Evolutionary conservation across 139 green algal genomes (phyloP), one percentile per base, ranked within the genome.

Genomic region (Chlorella sp.): DNA sequence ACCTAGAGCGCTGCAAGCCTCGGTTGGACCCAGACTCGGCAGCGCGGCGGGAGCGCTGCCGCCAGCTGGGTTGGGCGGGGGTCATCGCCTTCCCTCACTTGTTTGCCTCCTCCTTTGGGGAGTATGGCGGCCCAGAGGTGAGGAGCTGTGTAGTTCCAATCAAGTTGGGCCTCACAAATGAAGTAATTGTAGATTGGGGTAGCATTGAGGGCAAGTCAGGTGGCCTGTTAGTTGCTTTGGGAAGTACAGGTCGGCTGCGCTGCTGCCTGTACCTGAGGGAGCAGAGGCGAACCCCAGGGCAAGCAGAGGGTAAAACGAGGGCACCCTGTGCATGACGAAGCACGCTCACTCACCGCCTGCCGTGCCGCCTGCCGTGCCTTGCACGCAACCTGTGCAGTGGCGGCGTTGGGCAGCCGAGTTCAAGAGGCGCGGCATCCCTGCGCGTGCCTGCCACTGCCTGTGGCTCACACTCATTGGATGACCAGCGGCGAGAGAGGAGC

Each of bases 11-110:
- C 14, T 75, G 91, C 32, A 42, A 37, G 0, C 39, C 66, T 0
- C 14, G 34, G n/a, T 64, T 91, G 37, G 82, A 90, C 15, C 34
- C 34, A 21, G 48, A 92, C 21, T 19, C 84, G 39, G 32, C 30
- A 1, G 76, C 40, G 39, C 61, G 39, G 79, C 48, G n/a, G 1
- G 37, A 80, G 9, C 66, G 66, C 32, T 94, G 91, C 34, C 3
- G 19, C 19, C 86, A 81, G 12, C 91, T 94, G 85, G 92, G 80
- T 0, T 93, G 77, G 42, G 79, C 88, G 12, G 88, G 84, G 0
- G 85, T 89, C 34, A 94, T 94, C 11, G 87, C 91, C 0, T 94
- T 94, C 40, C 92, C 92, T 21, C 92, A 94, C 77, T 71, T 90
- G 48, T 94, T 92, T 66, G 89, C 91, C 26, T 1, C 61, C 36